phyloP scores from a whole-genome alignment of 2,329 filamentous ascomycete genomes.

The Westerdykella aurantiaca region DNA sequence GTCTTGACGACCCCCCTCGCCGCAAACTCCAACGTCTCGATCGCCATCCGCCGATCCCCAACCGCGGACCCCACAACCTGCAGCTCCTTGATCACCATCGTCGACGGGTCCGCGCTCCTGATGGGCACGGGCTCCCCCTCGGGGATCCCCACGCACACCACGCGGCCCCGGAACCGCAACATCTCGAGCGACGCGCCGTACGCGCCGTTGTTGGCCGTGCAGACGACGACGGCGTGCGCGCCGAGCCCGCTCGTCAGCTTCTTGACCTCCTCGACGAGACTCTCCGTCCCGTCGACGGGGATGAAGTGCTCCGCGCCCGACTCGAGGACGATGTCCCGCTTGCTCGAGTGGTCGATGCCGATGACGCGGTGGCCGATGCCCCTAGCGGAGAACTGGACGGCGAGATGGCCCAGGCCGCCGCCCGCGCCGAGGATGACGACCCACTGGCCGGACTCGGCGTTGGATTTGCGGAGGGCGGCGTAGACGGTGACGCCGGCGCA shows the following conservation, averaged over 20 bases:
- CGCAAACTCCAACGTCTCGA: slow-evolving; percentile 46
- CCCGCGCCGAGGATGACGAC: slow-evolving; percentile 54
- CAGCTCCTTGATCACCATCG: slow-evolving; percentile 40
- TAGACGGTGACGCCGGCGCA: slow-evolving; percentile 66
- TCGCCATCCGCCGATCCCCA: slow-evolving; percentile 44
- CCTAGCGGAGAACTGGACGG: slow-evolving; percentile 54
- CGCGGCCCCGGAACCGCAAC: slow-evolving; percentile 42
- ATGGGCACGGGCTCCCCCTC: slow-evolving; percentile 45
- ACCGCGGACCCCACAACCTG: slow-evolving; percentile 45
- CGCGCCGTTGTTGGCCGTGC: slow-evolving; percentile 45
- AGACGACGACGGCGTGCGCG: slow-evolving; percentile 55
- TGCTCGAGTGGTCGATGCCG: slow-evolving; percentile 59
- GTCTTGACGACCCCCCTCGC: slow-evolving; percentile 42
- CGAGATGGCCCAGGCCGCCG: slow-evolving; percentile 60
- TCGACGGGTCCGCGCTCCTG: slow-evolving; percentile 35
- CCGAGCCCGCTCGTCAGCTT: slow-evolving; percentile 54
- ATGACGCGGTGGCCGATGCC: slow-evolving; percentile 61
- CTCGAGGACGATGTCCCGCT: slow-evolving; percentile 55
- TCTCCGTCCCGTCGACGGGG: slow-evolving; percentile 51
- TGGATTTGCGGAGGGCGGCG: slow-evolving; percentile 56
- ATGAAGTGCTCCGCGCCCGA: slow-evolving; percentile 64
- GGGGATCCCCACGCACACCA: slow-evolving; percentile 45
- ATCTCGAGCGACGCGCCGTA: slow-evolving; percentile 40
- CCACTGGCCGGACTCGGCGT: slow-evolving; percentile 54
- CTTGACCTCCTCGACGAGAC: slow-evolving; percentile 52